Percentiles rank a stretch among this genome's conserved stretches.
These are phyloP conservation scores for Stephanodiscus minutulus DNA, from an alignment of 108 stramenopile species.

Conservation along the genomic window DNA sequence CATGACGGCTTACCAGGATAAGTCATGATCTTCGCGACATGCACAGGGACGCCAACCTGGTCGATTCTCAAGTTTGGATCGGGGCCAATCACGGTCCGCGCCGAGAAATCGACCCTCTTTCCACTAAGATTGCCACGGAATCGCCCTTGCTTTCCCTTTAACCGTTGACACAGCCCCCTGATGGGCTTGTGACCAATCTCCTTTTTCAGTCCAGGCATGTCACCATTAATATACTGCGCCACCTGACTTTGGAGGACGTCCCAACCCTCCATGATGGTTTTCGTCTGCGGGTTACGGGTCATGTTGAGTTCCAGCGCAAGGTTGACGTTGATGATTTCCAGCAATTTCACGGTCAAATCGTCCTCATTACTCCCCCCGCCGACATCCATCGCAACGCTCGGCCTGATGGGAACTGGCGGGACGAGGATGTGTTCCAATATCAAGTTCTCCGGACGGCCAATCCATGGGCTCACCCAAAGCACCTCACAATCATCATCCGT, in stretches of 20 bases:
- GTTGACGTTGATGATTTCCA: slow-evolving; percentile 97
- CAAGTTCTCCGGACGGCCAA: slow-evolving; percentile 96
- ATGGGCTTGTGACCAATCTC: slow-evolving; percentile 93
- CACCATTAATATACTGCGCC: slow-evolving; percentile 96
- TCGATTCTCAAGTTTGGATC: slow-evolving; percentile 95
- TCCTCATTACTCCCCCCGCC: slow-evolving; percentile 97
- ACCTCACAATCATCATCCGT: slow-evolving; percentile 95
- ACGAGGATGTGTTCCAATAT: slow-evolving; percentile 92
- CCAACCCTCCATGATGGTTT: slow-evolving; percentile 97
- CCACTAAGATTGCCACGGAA: slow-evolving; percentile 98
- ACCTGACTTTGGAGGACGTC: slow-evolving; percentile 96
- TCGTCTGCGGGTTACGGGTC: slow-evolving; percentile 84
- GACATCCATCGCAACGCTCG: slow-evolving; percentile 97
- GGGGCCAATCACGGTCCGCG: slow-evolving; percentile 97
- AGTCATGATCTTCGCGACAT: slow-evolving; percentile 95
- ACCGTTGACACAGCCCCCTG: slow-evolving; percentile 94
- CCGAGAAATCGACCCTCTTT: slow-evolving; percentile 98
- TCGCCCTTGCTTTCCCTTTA: slow-evolving; percentile 97
- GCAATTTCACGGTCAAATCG: slow-evolving; percentile 97
- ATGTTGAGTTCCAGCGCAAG: slow-evolving; percentile 87
- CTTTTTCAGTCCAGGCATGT: slow-evolving; percentile 91
- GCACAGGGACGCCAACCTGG: slow-evolving; percentile 97
- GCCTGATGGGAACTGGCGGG: slow-evolving; percentile 99
- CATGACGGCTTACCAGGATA: slow-evolving; percentile 72
- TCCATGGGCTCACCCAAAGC: slow-evolving; percentile 88